Evolutionary conservation across 108 stramenopile species (phyloP), one percentile per base, ranked within the genome.

Genomic region (Pseudonitzschia multistriata): DNA sequence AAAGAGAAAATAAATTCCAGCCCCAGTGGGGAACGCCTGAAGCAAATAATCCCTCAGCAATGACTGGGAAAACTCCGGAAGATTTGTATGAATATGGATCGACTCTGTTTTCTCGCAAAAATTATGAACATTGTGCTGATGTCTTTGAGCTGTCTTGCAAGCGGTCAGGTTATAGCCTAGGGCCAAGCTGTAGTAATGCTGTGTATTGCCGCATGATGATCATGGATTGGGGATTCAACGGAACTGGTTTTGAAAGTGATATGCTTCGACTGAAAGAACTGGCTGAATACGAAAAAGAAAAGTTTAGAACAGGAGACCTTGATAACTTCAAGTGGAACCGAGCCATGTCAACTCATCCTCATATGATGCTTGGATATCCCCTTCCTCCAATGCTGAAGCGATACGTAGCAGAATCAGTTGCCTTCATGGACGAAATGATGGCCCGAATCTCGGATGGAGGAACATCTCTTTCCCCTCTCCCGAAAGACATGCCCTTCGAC

Each of bases 301-400:
- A 62, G 40, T 83, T 67, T 52, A 76, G 84, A 67, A 76, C 59
- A 33, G 84, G 82, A 24, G 60, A 70, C 37, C 25, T 49, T 5
- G 77, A 64, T 25, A 62, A 67, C 24, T 82, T 87, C 50, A 62
- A 62, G 24, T 93, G 91, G 91, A 36, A 79, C 5, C 77, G 91
- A 47, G 76, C 85, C 14, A 83, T 84, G 35, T 87, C 85, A 40
- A 84, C 83, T 21, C 81, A 82, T 42, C 81, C 81, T 0, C 81
- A 82, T 31, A 82, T 82, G 81, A 90, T 89, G 89, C 75, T 93
- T 15, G 89, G 89, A 40, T 93, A 90, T 70, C 92, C 88, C 13
- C 24, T 93, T 2, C 48, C 82, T 64, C 72, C 72, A 2, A 76
- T 85, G 53, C 67, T 93, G 4, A 90, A 93, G 66, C 83, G 89